A percentile compares a stretch with the other conserved stretches of the same genome.
Evolutionary conservation across 768 basidiomycete species (phyloP).

Genomic region (Crassisporium funariophilum): DNA sequence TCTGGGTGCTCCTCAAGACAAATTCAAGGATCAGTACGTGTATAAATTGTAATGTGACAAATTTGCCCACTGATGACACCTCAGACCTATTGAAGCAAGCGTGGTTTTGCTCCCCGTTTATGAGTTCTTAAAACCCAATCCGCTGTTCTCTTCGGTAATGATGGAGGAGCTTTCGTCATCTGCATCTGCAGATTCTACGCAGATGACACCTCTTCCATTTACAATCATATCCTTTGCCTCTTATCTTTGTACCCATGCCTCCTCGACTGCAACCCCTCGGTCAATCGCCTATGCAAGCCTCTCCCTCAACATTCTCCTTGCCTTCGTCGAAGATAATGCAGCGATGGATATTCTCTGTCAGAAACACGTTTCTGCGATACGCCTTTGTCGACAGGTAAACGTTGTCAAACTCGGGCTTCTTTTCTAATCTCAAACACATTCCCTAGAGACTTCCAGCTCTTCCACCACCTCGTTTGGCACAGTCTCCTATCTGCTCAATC

Average conservation of each 20-base stretch:
- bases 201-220: conserved; percentile 40
- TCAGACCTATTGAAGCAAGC: conserved; percentile 65
- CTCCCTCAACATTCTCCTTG: conserved; percentile 53
- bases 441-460: conserved; percentile 52
- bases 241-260: conserved; percentile 68
- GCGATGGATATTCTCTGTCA: conserved; percentile 49
- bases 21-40: conserved; percentile 60
- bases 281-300: conserved; percentile 65
- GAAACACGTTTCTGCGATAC: conserved; percentile 42
- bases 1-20: conserved; percentile 48
- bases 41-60: conserved; percentile 3
- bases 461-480: conserved; percentile 37
- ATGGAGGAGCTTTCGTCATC: conserved; percentile 34
- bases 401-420: not conserved
- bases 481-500: conserved; percentile 56
- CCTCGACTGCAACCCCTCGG: conserved; percentile 58
- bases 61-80: not conserved
- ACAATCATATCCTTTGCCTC: conserved; percentile 61
- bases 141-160: conserved; percentile 49
- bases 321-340: conserved; percentile 49
- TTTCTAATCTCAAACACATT: not conserved
- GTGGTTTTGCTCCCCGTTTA: conserved; percentile 61
- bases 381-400: conserved; percentile 65
- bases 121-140: conserved; percentile 59
- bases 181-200: conserved; percentile 19